Evolutionary conservation across 2,329 filamentous ascomycete species (phyloP).

Genomic region (Pseudocercospora cruenta): DNA sequence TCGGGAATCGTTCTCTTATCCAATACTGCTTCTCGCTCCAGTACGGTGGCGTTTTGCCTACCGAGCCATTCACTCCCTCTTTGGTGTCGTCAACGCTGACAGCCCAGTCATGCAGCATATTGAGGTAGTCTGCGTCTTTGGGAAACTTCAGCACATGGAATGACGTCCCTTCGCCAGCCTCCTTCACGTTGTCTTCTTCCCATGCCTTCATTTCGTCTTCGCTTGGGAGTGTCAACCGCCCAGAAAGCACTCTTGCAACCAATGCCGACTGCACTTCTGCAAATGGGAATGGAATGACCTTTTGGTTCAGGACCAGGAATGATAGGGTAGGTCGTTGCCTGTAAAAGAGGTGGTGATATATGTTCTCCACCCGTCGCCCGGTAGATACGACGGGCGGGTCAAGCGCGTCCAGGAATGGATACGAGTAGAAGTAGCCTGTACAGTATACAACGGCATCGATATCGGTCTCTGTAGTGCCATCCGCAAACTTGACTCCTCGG

Average conservation of each 20-base stretch:
- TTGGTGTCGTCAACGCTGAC: constrained; percentile 43
- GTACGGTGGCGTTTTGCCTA: constrained; percentile 67
- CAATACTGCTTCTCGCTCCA: constrained; percentile 76
- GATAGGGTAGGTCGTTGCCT: constrained; percentile 75
- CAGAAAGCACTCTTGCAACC: constrained; percentile 76
- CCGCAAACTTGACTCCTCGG: constrained; percentile 66
- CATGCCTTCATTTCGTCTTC: constrained; percentile 68
- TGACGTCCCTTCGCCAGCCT: constrained; percentile 48
- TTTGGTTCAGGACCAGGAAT: constrained; percentile 75
- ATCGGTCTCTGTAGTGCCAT: constrained; percentile 66
- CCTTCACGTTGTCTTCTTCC: constrained; percentile 55
- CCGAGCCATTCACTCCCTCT: background rate
- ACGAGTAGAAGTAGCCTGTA: constrained; percentile 86
- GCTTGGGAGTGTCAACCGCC: constrained; percentile 67
- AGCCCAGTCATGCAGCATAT: constrained; percentile 67
- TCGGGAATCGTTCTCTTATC: constrained; percentile 68
- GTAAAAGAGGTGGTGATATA: constrained; percentile 81
- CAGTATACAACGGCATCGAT: constrained; percentile 83
- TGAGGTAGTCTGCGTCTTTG: constrained; percentile 71
- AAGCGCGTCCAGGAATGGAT: constrained; percentile 67
- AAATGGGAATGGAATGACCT: constrained; percentile 85
- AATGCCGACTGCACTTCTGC: constrained; percentile 78
- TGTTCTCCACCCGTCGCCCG: constrained; percentile 69
- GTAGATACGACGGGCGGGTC: constrained; percentile 64
- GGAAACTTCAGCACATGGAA: constrained; percentile 63